Evolutionary conservation across 345 rosid species (phyloP).

Genomic region (Melaleuca alternifolia): DNA sequence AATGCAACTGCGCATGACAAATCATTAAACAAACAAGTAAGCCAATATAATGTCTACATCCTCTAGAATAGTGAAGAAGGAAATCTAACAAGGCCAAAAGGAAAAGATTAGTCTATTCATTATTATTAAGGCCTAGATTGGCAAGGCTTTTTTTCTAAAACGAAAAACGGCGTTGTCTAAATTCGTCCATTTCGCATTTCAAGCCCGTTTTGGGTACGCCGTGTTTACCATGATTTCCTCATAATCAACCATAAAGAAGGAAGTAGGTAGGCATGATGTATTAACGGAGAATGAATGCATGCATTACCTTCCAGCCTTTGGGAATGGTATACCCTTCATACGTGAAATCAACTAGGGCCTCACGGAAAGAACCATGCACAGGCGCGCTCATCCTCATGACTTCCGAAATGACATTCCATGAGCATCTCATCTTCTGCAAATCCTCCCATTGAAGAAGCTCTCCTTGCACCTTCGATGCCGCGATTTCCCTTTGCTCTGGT

Average conservation of each 20-base stretch:
- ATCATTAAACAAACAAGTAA: background rate
- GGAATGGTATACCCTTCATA: conserved; percentile 31
- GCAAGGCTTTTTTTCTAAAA: background rate
- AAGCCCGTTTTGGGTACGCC: background rate
- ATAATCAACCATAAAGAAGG: background rate
- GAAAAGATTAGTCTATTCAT: background rate
- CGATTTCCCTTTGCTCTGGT: background rate
- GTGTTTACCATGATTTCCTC: background rate
- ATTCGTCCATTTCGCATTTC: background rate
- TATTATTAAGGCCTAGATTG: background rate
- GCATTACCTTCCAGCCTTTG: conserved; percentile 34
- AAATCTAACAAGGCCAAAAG: too few species aligned
- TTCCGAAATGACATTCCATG: conserved; percentile 1
- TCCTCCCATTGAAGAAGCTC: background rate
- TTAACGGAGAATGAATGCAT: background rate
- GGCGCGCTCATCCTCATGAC: background rate
- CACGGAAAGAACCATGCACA: background rate
- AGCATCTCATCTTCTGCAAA: conserved; percentile 1
- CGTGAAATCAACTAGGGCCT: conserved; percentile 21
- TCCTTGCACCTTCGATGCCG: background rate
- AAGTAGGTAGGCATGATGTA: background rate
- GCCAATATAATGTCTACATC: background rate
- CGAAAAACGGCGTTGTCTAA: background rate
- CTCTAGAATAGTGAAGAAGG: too few species aligned
- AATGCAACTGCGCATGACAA: background rate